Conservation (phyloP, 2,329 filamentous ascomycete species). For the Epichloe festucae region DNA sequence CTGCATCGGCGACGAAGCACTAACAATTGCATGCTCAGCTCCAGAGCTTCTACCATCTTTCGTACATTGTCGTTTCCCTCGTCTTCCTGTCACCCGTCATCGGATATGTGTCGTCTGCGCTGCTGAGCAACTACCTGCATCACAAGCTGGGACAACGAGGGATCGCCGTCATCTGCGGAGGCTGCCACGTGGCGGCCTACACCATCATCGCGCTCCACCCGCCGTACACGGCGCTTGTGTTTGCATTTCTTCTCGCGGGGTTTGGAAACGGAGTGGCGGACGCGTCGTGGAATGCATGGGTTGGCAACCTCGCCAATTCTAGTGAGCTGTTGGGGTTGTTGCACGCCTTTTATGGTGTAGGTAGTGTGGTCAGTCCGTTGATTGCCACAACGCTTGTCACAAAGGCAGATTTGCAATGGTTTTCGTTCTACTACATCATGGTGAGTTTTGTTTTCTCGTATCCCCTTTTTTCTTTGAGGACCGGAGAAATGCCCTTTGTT, state of each 20-base stretch:
- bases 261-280: conserved; percentile 54
- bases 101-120: conserved; percentile 48
- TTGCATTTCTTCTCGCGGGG: conserved; percentile 49
- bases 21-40: conserved; percentile 25
- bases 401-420: conserved; percentile 49
- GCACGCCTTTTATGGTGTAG: conserved; percentile 52
- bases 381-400: conserved; percentile 60
- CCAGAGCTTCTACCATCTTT: conserved; percentile 46
- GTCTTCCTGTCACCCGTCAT: conserved; percentile 51
- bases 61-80: conserved; percentile 47
- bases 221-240: conserved; percentile 49
- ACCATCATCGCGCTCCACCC: conserved; percentile 47
- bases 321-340: conserved; percentile 55
- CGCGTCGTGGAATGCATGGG: conserved; percentile 35
- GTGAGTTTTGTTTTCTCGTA: conserved; percentile 24
- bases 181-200: conserved; percentile 49
- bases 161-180: conserved; percentile 48
- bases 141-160: conserved; percentile 51
- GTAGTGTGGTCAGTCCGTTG: conserved; percentile 55
- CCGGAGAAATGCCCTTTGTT: no score
- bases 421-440: conserved; percentile 64
- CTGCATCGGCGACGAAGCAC: not conserved
- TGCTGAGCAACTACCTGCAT: conserved; percentile 49
- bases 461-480: no score
- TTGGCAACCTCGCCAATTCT: conserved; percentile 53